Evolutionary conservation across 352 stramenopile species (phyloP).

Genomic region (Phytophthora ramorum): DNA sequence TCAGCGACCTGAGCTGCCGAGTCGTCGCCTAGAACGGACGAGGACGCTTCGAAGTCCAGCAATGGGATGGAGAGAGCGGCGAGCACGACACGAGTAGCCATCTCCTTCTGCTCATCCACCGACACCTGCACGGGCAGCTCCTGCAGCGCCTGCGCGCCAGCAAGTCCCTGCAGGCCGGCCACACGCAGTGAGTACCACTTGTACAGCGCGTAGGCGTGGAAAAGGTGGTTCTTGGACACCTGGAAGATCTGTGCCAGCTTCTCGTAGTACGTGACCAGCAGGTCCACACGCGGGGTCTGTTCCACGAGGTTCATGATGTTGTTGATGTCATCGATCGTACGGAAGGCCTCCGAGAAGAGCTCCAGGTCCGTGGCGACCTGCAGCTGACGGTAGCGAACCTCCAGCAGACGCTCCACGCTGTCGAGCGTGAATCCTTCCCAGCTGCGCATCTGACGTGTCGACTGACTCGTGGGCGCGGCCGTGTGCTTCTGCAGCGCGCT

Average conservation of each 20-base stretch:
- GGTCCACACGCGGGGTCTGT: slow-evolving; percentile 92
- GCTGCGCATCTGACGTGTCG: slow-evolving; percentile 88
- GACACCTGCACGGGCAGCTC: slow-evolving; percentile 60
- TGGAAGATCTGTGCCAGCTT: slow-evolving; percentile 98
- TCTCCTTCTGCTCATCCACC: slow-evolving; percentile 78
- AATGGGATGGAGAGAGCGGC: slow-evolving; percentile 94
- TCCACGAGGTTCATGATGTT: slow-evolving; percentile 94
- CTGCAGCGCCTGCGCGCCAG: slow-evolving; percentile 46
- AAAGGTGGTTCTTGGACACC: slow-evolving; percentile 97
- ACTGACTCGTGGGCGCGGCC: slow-evolving; percentile 72
- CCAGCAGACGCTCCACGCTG: slow-evolving; percentile 95
- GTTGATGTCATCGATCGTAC: slow-evolving; percentile 99
- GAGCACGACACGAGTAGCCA: slow-evolving; percentile 93
- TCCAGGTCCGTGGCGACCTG: slow-evolving; percentile 95
- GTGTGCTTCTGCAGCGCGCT: slow-evolving; percentile 94
- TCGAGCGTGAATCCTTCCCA: slow-evolving; percentile 97
- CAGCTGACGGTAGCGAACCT: slow-evolving; percentile 97
- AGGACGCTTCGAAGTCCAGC: slow-evolving; percentile 66
- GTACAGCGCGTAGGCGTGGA: slow-evolving; percentile 97
- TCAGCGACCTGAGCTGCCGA: slow-evolving; percentile 56
- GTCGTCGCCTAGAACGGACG: slow-evolving; percentile 65
- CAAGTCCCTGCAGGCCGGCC: slow-evolving; percentile 80
- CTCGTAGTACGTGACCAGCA: slow-evolving; percentile 98
- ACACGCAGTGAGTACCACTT: slow-evolving; percentile 96
- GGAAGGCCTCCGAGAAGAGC: slow-evolving; percentile 98